Conservation (phyloP, 1,284 basidiomycete genomes). For the Ceratobasidium theobromae region DNA sequence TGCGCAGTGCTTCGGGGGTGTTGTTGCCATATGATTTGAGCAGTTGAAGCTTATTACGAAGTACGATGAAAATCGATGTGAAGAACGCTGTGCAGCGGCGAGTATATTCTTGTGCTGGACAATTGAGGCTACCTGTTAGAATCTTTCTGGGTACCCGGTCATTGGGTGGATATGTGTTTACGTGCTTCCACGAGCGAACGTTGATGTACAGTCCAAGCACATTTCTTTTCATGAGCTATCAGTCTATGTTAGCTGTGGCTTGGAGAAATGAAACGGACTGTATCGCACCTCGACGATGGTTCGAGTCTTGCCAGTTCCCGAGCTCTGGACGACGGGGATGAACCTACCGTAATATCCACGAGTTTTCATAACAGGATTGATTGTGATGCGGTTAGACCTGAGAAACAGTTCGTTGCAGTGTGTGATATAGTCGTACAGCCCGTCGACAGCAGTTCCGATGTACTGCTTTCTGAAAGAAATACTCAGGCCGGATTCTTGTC, state of each 20-base stretch:
- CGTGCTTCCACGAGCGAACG: background rate
- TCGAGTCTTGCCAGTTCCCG: conserved; percentile 13
- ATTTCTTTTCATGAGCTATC: background rate
- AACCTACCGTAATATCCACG: background rate
- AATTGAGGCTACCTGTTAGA: background rate
- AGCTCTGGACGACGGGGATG: conserved; percentile 6
- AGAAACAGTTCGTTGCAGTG: background rate
- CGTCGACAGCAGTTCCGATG: background rate
- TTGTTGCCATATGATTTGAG: background rate
- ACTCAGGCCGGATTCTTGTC: too few species aligned
- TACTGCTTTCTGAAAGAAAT: background rate
- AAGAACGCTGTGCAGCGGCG: background rate
- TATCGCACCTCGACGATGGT: background rate
- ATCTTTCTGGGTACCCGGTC: background rate
- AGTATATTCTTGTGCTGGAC: background rate
- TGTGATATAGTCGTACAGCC: background rate
- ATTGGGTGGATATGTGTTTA: background rate
- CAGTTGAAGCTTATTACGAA: background rate
- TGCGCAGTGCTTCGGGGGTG: background rate
- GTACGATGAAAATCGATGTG: background rate
- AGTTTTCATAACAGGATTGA: too few species aligned
- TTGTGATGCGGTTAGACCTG: background rate
- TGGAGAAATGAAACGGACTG: background rate
- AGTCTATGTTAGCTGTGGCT: background rate
- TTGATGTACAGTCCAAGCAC: conserved; percentile 3